A percentile compares a stretch with the other conserved stretches of the same genome.
These are phyloP conservation scores for Chimonanthus salicifolius DNA, from an alignment of 164 flowering plant genomes.

Conservation along the genomic window DNA sequence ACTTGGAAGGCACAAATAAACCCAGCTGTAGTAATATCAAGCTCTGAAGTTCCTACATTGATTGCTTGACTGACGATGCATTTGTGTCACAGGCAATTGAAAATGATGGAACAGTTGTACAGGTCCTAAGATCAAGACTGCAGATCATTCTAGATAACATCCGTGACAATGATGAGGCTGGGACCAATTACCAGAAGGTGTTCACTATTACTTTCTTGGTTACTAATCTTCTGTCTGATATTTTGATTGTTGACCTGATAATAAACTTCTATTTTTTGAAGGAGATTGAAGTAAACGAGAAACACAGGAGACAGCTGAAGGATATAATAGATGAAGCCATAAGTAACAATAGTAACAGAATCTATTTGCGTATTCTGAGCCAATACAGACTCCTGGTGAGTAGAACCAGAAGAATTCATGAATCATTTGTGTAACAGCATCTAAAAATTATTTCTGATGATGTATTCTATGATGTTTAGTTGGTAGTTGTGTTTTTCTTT, in stretches of 20 bases:
- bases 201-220: neutral
- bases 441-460: no score
- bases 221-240: neutral
- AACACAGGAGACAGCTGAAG: slow-evolving; percentile 65
- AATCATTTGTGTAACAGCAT: neutral
- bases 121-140: slow-evolving; percentile 61
- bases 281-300: slow-evolving; percentile 90
- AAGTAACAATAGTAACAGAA: slow-evolving; percentile 67
- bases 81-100: slow-evolving; percentile 41
- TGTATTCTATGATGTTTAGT: no score
- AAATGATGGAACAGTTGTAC: slow-evolving; percentile 59
- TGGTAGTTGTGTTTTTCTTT: neutral
- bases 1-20: no score
- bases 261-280: slow-evolving; percentile 19
- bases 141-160: slow-evolving; percentile 85
- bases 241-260: neutral
- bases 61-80: slow-evolving; percentile 1
- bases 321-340: slow-evolving; percentile 80
- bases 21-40: no score
- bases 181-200: slow-evolving; percentile 65
- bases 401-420: slow-evolving; percentile 1
- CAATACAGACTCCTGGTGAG: slow-evolving; percentile 85
- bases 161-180: slow-evolving; percentile 90
- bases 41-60: neutral
- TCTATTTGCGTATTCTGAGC: slow-evolving; percentile 77